phyloP scores from a whole-genome alignment of 257 asterid species.

The Penstemon eatonii region DNA sequence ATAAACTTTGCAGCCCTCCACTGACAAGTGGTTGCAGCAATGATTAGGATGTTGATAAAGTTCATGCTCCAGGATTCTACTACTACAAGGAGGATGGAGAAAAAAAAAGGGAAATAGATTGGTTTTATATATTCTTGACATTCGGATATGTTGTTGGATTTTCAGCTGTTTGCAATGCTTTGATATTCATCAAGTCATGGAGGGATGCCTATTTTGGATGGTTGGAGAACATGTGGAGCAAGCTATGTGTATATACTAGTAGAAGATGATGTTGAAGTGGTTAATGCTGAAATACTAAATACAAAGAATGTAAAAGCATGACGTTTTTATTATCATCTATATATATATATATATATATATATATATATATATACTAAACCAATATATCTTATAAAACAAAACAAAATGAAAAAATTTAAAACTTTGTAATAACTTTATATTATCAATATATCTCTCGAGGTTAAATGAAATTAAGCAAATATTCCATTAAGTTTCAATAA shows the following conservation, averaged over 20 bases:
- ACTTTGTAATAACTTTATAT: no score
- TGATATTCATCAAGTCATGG: slow-evolving; percentile 26
- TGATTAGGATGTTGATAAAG: background rate
- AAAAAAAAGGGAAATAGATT: background rate
- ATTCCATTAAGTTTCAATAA: no score
- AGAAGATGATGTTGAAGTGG: background rate
- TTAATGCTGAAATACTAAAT: background rate
- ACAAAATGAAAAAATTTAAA: no score
- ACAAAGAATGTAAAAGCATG: no score
- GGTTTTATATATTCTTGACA: slow-evolving; percentile 25
- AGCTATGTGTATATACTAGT: background rate
- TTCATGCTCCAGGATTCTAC: background rate
- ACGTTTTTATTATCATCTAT: no score
- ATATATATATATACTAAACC: no score
- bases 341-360: no score
- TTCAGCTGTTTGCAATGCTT: background rate
- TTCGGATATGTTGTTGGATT: slow-evolving; percentile 30
- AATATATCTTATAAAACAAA: no score
- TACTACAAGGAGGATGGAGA: background rate
- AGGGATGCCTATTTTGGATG: slow-evolving; percentile 9
- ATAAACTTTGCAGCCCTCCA: slow-evolving; percentile 35
- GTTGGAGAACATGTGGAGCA: slow-evolving; percentile 7
- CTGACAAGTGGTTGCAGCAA: slow-evolving; percentile 13
- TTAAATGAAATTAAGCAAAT: no score
- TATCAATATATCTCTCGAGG: no score